These are phyloP conservation scores for Acanthamoeba comandoni DNA, from an alignment of 208 protist genomes.

Conservation along the genomic window DNA sequence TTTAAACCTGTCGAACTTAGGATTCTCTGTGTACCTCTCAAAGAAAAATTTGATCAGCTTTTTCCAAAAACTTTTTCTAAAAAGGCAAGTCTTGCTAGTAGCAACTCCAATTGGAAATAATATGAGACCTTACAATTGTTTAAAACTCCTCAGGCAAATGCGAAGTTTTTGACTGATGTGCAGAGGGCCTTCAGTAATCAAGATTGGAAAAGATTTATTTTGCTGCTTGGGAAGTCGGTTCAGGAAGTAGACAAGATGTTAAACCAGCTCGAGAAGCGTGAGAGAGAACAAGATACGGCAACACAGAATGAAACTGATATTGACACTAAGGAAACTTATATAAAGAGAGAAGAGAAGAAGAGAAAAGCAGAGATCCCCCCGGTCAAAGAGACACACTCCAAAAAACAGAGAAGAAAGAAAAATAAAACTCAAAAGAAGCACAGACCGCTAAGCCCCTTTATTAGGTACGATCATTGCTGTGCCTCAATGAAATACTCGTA, in stretches of 20 bases:
- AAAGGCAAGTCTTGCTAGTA: slow-evolving; percentile 52
- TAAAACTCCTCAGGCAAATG: slow-evolving; percentile 44
- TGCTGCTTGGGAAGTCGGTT: slow-evolving; percentile 80
- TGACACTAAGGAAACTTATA: not conserved
- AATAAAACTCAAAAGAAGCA: not conserved
- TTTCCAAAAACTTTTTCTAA: slow-evolving; percentile 95
- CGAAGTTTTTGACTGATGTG: slow-evolving; percentile 81
- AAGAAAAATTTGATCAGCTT: slow-evolving; percentile 92
- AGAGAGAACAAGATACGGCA: slow-evolving; percentile 16
- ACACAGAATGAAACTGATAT: not conserved
- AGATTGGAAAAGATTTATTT: slow-evolving; percentile 88
- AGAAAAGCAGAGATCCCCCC: slow-evolving; percentile 18
- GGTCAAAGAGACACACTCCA: slow-evolving; percentile 11
- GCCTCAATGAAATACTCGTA: no score
- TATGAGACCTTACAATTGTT: not conserved
- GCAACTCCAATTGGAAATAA: not conserved
- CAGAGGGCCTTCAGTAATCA: slow-evolving; percentile 85
- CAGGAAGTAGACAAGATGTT: slow-evolving; percentile 80
- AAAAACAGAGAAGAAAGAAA: slow-evolving; percentile 24
- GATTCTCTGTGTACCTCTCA: slow-evolving; percentile 86
- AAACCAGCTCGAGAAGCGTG: not conserved
- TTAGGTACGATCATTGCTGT: not conserved
- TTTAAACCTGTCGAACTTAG: slow-evolving; percentile 98
- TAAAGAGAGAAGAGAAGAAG: slow-evolving; percentile 6
- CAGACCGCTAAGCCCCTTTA: slow-evolving; percentile 29